Conservation (phyloP, 2,329 filamentous ascomycete genomes). For the Alternaria triticimaculans region DNA sequence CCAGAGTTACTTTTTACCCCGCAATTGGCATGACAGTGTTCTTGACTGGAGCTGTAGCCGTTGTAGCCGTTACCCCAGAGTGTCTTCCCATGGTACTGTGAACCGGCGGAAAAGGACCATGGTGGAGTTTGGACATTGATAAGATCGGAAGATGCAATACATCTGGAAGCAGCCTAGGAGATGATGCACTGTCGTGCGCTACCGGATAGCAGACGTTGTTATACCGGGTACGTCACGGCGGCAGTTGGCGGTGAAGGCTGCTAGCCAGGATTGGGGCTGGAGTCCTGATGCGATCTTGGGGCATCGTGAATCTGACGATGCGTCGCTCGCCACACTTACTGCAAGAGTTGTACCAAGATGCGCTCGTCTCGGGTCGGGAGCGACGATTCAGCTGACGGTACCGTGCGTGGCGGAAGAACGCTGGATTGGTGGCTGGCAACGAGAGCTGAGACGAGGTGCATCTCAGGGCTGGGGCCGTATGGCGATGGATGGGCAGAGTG, state of each 20-base stretch:
- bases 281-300: constrained; percentile 14
- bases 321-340: constrained; percentile 32
- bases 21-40: not conserved
- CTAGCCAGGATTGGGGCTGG: constrained; percentile 23
- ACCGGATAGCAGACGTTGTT: not conserved
- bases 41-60: not conserved
- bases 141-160: not conserved
- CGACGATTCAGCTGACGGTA: constrained; percentile 7
- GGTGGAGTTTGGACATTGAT: not conserved
- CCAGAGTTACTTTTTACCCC: not conserved
- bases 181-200: not conserved
- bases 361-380: not conserved
- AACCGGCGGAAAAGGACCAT: not conserved
- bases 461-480: not conserved
- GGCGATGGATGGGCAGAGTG: not conserved
- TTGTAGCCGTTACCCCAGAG: not conserved
- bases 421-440: not conserved
- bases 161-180: not conserved
- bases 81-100: constrained; percentile 5
- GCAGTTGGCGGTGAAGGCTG: constrained; percentile 7
- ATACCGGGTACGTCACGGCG: constrained; percentile 1
- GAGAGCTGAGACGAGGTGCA: not conserved
- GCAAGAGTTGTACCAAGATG: constrained; percentile 3
- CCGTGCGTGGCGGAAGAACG: not conserved
- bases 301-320: constrained; percentile 11